Base-by-base conservation (phyloP, 2,329 filamentous ascomycete genomes). In the Diaporthe citri region DNA sequence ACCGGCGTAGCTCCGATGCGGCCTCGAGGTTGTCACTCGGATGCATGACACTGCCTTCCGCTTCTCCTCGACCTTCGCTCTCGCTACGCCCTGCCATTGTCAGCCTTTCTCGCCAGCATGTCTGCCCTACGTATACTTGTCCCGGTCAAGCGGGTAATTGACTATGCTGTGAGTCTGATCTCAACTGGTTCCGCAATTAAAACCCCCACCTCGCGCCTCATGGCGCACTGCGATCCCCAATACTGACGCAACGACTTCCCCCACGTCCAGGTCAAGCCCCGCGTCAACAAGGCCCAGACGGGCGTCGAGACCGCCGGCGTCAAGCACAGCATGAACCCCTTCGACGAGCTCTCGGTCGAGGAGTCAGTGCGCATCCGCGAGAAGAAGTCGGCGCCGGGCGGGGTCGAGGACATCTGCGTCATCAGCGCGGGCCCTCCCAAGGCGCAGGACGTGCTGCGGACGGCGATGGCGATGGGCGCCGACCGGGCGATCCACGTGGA, bases 321-420 rank as follows among this genome's bases (percentile, higher is more conserved):
- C 82, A 98, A 98, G 87, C 96, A 98, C 90, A 96, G 93, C 83
- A 96, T 99, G 91, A 99, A 98, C 89, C 97, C 97, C 28, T 99
- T 99, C 87, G 97, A 99, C 88, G 97, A 99, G 85, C 94, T 99
- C 82, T 97, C 95, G 57, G 92, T 99, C 84, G 97, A 99, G 87
- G 97, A 98, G 88, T 95, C 96, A 70, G 94, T 98, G 70, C 95
- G 95, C 55, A 93, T 99, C 82, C 96, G 97, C 84, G 96, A 98
- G 85, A 94, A 94, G 88, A 94, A 94, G 85, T 85, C 86, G 73
- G 91, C 91, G 25, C 90, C 92, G 25, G 88, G 90, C 78, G 93
- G 93, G 80, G 96, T 99, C 77, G 93, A 95, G 79, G 95, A 98
- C 84, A 98, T 99, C 82, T 92, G 97, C 83, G 94, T 95, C 80